Percentiles rank a stretch among this genome's conserved stretches.
These are phyloP conservation scores for Strobilomyces dryophilus DNA, from an alignment of 768 basidiomycete genomes.

Conservation along the genomic window DNA sequence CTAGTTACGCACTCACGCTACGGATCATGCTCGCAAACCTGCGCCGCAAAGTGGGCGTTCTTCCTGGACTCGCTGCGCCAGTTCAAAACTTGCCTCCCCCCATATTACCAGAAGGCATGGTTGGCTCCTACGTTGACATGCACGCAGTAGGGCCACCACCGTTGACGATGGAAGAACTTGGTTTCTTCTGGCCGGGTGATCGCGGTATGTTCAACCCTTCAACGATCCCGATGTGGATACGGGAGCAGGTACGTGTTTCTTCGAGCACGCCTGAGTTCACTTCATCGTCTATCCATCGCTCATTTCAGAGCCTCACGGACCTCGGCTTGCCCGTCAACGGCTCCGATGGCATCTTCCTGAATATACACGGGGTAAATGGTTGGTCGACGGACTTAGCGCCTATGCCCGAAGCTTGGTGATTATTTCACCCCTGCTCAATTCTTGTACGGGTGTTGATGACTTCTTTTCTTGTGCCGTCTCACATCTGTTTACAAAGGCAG, in stretches of 20 bases:
- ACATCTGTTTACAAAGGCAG: constrained; percentile 19
- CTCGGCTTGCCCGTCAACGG: constrained; percentile 90
- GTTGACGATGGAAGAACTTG: constrained; percentile 83
- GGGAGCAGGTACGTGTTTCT: constrained; percentile 67
- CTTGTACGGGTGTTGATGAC: constrained; percentile 23
- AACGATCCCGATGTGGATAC: constrained; percentile 87
- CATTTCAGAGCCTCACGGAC: constrained; percentile 72
- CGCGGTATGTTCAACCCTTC: constrained; percentile 69
- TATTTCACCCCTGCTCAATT: constrained; percentile 11
- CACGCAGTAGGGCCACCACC: constrained; percentile 50
- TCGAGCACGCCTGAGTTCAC: not conserved
- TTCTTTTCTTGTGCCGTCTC: constrained; percentile 17
- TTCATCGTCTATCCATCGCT: not conserved
- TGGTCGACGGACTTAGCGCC: constrained; percentile 74
- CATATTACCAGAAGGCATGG: constrained; percentile 53
- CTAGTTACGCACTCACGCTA: constrained; percentile 82
- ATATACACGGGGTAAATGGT: constrained; percentile 63
- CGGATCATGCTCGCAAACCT: constrained; percentile 93
- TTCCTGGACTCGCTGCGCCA: constrained; percentile 44
- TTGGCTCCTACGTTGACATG: constrained; percentile 51
- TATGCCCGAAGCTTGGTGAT: constrained; percentile 84
- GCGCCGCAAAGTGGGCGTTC: constrained; percentile 79
- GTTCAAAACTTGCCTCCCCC: constrained; percentile 51
- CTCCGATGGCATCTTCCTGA: constrained; percentile 85
- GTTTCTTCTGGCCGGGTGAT: constrained; percentile 67